Conservation (phyloP, 768 basidiomycete genomes). For the Mycena galopus region DNA sequence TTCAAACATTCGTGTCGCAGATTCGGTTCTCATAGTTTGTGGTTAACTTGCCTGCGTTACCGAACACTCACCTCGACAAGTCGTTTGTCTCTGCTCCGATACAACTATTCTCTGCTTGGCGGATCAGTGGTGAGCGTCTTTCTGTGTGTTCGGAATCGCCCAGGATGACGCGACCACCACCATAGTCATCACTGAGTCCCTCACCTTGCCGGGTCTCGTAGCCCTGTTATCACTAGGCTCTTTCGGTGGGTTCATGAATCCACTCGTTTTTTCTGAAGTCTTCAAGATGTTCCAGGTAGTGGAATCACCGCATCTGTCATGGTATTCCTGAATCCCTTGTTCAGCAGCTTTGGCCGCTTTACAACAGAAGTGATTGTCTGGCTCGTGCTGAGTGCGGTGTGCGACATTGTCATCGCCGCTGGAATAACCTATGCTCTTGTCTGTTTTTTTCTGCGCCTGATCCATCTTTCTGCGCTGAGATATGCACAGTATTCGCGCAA, state of each 20-base stretch:
- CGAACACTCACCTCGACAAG: neutral
- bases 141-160: neutral
- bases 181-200: constrained; percentile 20
- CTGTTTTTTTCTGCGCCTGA: neutral
- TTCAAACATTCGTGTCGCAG: neutral
- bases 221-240: constrained; percentile 12
- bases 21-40: constrained; percentile 26
- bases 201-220: constrained; percentile 10
- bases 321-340: neutral
- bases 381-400: constrained; percentile 20
- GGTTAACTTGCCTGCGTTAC: neutral
- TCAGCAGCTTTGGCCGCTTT: constrained; percentile 9
- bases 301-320: constrained; percentile 12
- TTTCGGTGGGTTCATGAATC: constrained; percentile 9
- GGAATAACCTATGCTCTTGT: constrained; percentile 26
- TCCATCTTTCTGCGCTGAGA: neutral
- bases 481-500: constrained; percentile 14
- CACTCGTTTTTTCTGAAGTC: neutral
- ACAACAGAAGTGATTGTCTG: constrained; percentile 2
- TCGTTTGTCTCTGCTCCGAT: constrained; percentile 23
- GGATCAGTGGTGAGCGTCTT: constrained; percentile 5
- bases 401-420: constrained; percentile 23
- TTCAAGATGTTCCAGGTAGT: neutral
- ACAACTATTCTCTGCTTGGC: constrained; percentile 31
- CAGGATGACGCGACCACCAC: no score